Base-by-base conservation (phyloP, 768 basidiomycete genomes). In the Cystofilobasidium bisporidii region DNA sequence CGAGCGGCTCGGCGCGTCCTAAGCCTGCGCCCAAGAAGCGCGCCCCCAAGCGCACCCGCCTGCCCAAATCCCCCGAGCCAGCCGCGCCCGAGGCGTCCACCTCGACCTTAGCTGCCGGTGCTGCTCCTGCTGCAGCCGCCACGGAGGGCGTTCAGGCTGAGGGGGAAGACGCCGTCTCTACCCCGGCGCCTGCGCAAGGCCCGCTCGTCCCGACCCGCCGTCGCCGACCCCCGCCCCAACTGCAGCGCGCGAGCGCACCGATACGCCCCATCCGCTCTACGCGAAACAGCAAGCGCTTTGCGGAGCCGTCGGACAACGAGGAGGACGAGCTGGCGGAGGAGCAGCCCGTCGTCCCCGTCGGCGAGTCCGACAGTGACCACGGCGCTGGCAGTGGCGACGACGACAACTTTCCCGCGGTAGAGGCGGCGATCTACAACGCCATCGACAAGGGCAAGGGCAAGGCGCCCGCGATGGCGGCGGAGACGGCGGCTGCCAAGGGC, bases 361-460 rank as follows among this genome's bases (percentile, higher is more conserved):
- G 30, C 24, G 48, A 28, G 24, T 28, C 0, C 4, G 53, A 30
- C 20, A 28, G 26, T 20, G 55, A 12, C 32, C 26, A 36, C 12
- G 53, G 17, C n/a, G 60, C 4, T 9, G 53, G 14, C 26, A 38
- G 20, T 20, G 63, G 38, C 3, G 50, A 26, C 41, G 53, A 24
- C 61, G 43, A 56, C 53, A 30, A 56, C 53, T 56, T 56, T 32
- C 47, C 47, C 47, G 53, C 3, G 12, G 30, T 17, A 3, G 28
- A 3, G 6, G 15, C 18, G 15, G 30, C 26, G 24, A 41, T 18
- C n/a, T n/a, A 11, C 2, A 43, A 61, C n/a, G 41, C 41, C 38
- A 30, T 38, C 36, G n/a, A 26, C 60, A 61, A 61, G 53, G 53
- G 47, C 47, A 48, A 48, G 47, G 22, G 22, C 47, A 43, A 15